These are phyloP conservation scores for Penicillium paneum DNA, from an alignment of 2,329 filamentous ascomycete genomes.

Conservation along the genomic window DNA sequence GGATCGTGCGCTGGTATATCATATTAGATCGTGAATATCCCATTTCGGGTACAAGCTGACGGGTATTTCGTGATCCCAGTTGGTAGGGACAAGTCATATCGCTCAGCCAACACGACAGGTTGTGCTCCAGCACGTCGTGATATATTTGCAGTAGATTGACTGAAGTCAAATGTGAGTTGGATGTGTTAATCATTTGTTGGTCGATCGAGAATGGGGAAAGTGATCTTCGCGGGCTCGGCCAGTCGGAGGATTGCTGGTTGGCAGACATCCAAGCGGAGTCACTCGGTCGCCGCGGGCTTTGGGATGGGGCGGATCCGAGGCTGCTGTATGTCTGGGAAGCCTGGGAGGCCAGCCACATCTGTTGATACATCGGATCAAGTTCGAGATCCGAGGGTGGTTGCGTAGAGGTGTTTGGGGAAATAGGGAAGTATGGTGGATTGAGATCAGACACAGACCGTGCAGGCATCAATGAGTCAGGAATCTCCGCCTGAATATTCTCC, in stretches of 20 bases:
- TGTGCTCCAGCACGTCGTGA: not conserved
- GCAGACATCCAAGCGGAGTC: not conserved
- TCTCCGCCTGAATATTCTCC: not conserved
- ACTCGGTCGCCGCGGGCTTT: not conserved
- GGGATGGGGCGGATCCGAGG: not conserved
- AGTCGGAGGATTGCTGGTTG: not conserved
- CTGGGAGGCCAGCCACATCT: not conserved
- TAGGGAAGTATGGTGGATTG: not conserved
- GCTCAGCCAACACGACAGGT: not conserved
- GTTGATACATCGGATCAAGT: not conserved
- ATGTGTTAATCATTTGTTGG: not conserved
- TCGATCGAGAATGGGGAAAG: not conserved
- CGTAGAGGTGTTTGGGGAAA: not conserved
- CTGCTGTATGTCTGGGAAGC: not conserved
- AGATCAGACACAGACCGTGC: not conserved
- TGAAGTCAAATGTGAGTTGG: not conserved
- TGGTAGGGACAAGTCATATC: not conserved
- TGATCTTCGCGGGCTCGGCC: not conserved
- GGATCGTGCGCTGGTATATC: not conserved
- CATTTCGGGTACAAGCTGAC: not conserved
- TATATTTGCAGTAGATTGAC: not conserved
- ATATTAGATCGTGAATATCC: not conserved
- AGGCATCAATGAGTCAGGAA: too few species aligned
- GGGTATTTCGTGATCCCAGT: not conserved
- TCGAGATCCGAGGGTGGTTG: not conserved